Evolutionary conservation across 768 basidiomycete species (phyloP).

Genomic region (Hydnomerulius pinastri): DNA sequence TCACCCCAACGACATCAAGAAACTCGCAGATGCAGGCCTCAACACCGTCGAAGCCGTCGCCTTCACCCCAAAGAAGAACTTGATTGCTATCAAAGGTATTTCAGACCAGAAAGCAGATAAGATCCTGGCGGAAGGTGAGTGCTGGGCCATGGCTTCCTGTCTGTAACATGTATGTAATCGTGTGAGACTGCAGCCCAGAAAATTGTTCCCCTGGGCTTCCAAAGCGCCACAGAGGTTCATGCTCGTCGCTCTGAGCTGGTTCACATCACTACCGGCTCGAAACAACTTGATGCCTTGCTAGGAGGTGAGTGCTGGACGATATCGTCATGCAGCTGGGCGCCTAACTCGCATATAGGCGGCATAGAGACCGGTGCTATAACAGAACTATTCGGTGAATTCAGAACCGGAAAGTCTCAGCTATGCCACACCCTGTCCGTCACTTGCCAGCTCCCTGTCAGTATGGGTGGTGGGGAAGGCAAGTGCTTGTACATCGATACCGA

Average conservation of each 20-base stretch:
- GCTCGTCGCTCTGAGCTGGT: slow-evolving; percentile 93
- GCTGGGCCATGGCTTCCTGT: neutral
- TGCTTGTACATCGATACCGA: slow-evolving; percentile 99
- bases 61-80: slow-evolving; percentile 92
- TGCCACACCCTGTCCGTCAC: slow-evolving; percentile 98
- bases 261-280: slow-evolving; percentile 95
- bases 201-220: slow-evolving; percentile 96
- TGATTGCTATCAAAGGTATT: slow-evolving; percentile 93
- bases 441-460: slow-evolving; percentile 93
- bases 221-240: slow-evolving; percentile 97
- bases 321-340: slow-evolving; percentile 2
- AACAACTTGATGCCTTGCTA: slow-evolving; percentile 91
- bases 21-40: slow-evolving; percentile 87
- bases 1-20: slow-evolving; percentile 89
- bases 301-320: slow-evolving; percentile 59
- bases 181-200: slow-evolving; percentile 68
- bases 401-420: slow-evolving; percentile 97
- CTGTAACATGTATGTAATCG: slow-evolving; percentile 5
- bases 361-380: slow-evolving; percentile 99
- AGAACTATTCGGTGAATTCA: slow-evolving; percentile 97
- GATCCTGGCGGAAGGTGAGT: slow-evolving; percentile 85
- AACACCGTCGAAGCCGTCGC: slow-evolving; percentile 96
- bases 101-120: slow-evolving; percentile 98
- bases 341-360: slow-evolving; percentile 57
- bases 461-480: slow-evolving; percentile 99